Evolutionary conservation across 1,284 basidiomycete species (phyloP), one percentile per base, ranked within the genome.

Genomic region (Ustilago loliicola): DNA sequence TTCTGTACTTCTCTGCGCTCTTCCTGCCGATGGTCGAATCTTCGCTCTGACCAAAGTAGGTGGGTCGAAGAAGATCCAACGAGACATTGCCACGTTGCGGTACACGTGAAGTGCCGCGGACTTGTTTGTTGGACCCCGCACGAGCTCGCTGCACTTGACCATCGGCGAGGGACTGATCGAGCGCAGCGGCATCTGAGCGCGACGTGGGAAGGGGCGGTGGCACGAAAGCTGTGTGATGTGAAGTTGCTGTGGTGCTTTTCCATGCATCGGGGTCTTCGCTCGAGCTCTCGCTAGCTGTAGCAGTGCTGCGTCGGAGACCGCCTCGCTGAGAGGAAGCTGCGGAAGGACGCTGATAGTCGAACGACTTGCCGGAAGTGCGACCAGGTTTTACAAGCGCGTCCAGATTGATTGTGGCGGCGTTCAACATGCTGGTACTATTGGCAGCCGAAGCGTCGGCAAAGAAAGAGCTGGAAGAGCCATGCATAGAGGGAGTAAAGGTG

Each of bases 71-170:
- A 21, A 74, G 42, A 30, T 75, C 72, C 8, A 75, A 60, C 5
- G 72, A 75, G 1, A 60, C 67, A 32, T 70, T 70, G 25, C 55
- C 62, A 2, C 66, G 51, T 2, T 32, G 23, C 15, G 62, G 54
- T 3, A 56, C 2, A 3, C 59, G 63, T 15, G 45, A 40, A 7
- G 11, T 11, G 38, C n/a, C 47, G 2, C 51, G 21, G 17, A 53
- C 32, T 23, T 73, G 75, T 9, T 77, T 71, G 30, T 72, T 77
- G 11, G 75, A 73, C 15, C 70, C 67, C 10, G 75, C 67, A n/a
- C 66, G 66, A 17, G 36, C 55, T 53, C 66, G 57, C 25, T 53
- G 59, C 29, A 54, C 29, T 13, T 64, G 61, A 8, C 17, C 45
- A 19, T 48, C 61, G 9, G 59, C 56, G 6, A 51, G 15, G 34